Conservation (phyloP, 176 grass and related monocot species). For the Pontederia crassipes region DNA sequence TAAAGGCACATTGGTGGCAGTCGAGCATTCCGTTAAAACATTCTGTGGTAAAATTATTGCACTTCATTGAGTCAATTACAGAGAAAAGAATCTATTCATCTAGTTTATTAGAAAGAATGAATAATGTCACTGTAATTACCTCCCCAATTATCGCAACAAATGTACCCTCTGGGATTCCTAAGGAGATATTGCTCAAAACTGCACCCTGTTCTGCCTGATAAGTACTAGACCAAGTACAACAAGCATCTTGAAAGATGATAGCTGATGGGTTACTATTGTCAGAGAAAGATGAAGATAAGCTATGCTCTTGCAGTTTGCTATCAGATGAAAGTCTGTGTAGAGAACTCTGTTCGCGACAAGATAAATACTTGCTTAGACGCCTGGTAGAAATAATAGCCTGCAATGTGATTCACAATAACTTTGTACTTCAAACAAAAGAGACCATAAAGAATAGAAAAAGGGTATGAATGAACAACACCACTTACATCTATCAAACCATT, state of each 20-base stretch:
- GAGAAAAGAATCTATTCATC: no score
- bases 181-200: conserved; percentile 47
- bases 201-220: conserved; percentile 24
- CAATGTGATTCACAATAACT: conserved; percentile 3
- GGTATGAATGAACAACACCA: conserved; percentile 7
- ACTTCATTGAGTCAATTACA: no score
- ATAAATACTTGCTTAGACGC: conserved; percentile 68
- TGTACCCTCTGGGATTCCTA: conserved; percentile 53
- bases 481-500: conserved; percentile 98
- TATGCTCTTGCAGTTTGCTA: conserved; percentile 25
- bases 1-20: no score
- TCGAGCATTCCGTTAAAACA: no score
- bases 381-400: conserved; percentile 85
- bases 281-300: background rate
- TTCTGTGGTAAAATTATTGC: no score
- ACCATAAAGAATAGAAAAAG: background rate
- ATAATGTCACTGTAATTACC: conserved; percentile 23
- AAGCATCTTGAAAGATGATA: conserved; percentile 38
- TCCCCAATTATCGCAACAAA: conserved; percentile 81
- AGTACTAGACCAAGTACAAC: conserved; percentile 61
- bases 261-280: conserved; percentile 19
- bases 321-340: conserved; percentile 4
- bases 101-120: no score
- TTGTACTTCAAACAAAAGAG: background rate
- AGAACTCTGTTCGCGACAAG: conserved; percentile 52